These are phyloP conservation scores for Hygrocybe punicea DNA, from an alignment of 768 basidiomycete genomes.

Conservation along the genomic window DNA sequence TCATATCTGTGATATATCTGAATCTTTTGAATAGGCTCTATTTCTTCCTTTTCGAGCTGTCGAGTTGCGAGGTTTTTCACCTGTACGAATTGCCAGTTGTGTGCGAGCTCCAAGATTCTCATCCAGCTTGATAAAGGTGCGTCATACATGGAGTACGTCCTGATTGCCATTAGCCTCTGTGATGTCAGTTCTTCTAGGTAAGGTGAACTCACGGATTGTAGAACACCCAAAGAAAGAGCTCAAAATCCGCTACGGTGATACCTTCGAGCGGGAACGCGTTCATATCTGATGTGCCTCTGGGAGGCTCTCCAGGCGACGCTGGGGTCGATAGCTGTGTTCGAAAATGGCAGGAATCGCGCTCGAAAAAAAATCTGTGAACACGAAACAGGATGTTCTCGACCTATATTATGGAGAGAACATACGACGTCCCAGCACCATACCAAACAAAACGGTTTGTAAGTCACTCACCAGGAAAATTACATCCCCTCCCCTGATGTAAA, in stretches of 20 bases:
- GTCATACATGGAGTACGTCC: slow-evolving; percentile 55
- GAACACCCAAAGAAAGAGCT: slow-evolving; percentile 53
- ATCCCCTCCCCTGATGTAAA: slow-evolving; percentile 52
- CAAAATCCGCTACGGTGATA: slow-evolving; percentile 38
- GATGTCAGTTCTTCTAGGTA: slow-evolving; percentile 7
- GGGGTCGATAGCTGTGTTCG: slow-evolving; percentile 32
- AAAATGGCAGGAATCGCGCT: slow-evolving; percentile 48
- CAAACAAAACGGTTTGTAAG: slow-evolving; percentile 19
- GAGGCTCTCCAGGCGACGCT: slow-evolving; percentile 31
- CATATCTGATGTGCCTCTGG: slow-evolving; percentile 37
- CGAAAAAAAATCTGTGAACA: slow-evolving; percentile 55
- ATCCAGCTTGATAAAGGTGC: slow-evolving; percentile 53
- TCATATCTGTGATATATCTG: slow-evolving; percentile 51
- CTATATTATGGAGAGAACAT: slow-evolving; percentile 32
- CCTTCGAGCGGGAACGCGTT: slow-evolving; percentile 46
- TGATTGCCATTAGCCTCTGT: slow-evolving; percentile 23
- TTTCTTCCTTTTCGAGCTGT: slow-evolving; percentile 49
- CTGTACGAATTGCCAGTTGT: slow-evolving; percentile 54
- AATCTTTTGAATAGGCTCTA: slow-evolving; percentile 37
- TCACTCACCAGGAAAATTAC: slow-evolving; percentile 48
- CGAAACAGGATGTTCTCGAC: slow-evolving; percentile 52
- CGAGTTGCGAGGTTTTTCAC: slow-evolving; percentile 57
- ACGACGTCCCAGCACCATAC: slow-evolving; percentile 30
- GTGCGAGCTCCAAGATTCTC: slow-evolving; percentile 54
- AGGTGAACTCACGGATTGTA: slow-evolving; percentile 47